Evolutionary conservation across 176 grass and related monocot species (phyloP), one percentile per base, ranked within the genome.

Genomic region (Phragmites australis): DNA sequence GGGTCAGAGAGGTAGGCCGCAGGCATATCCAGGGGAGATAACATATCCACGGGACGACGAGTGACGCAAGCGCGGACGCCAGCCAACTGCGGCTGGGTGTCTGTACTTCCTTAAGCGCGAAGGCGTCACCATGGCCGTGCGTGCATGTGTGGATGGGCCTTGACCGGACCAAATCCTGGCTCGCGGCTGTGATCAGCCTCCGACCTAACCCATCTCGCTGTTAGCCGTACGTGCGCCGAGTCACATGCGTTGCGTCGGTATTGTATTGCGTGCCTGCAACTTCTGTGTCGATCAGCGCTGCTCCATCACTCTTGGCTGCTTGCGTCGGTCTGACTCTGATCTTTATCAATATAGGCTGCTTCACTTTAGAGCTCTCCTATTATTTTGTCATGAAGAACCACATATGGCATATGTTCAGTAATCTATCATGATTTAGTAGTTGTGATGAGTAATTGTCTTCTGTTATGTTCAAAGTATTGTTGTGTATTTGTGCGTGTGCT

Each of bases 21-120:
- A 63, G 75, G 63, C 51, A 15, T 74, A 52, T 82, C 54, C 55
- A 23, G 49, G 68, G 68, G 23, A 19, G 68, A 50, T 5, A 21
- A 70, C 41, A 53, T 62, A 53, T 53, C 59, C 32, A 31, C 48
- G 40, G 25, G 31, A 18, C 30, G 50, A 6, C 55, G 25, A 29
- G 45, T 77, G 82, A 77, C 82, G 82, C 63, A 56, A 84, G 73
- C n/a, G 51, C 82, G 21, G 63, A 84, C 72, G 82, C 18, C 18
- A n/a, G 52, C 13, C 55, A 48, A 21, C 37, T 41, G 40, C 73
- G 40, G 6, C 27, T 31, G 59, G 29, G 31, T 18, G 5, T 62
- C 6, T 34, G 18, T 1, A 21, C 18, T 58, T 49, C 27, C 68
- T 59, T 47, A 1, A 31, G 60, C 60, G 2, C 18, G 39, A 84